phyloP scores from a whole-genome alignment of 176 grass and related monocot genomes.

The Eleusine indica region DNA sequence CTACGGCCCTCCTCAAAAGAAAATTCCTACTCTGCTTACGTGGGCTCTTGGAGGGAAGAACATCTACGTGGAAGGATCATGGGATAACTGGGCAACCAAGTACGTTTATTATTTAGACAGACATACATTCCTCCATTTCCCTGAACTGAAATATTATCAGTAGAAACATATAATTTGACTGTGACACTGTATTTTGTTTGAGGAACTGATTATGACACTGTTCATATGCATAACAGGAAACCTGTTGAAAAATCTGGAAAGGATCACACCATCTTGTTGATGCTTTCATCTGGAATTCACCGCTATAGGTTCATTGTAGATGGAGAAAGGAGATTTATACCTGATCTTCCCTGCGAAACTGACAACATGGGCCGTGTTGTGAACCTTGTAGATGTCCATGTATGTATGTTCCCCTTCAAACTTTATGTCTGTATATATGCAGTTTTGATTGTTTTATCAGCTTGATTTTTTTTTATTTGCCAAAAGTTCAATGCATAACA shows the following conservation, averaged over 20 bases:
- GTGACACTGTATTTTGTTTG: too few relatives aligned
- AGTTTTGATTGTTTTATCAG: too few relatives aligned
- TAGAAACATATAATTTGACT: too few relatives aligned
- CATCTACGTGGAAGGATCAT: conserved; percentile 85
- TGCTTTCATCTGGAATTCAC: conserved; percentile 80
- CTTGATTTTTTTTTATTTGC: too few relatives aligned
- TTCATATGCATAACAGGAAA: conserved; percentile 48
- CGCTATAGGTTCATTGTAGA: conserved; percentile 79
- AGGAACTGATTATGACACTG: not conserved
- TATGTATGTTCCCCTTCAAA: conserved; percentile 33
- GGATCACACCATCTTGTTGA: conserved; percentile 73
- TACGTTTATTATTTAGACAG: conserved; percentile 20
- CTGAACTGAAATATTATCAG: too few relatives aligned
- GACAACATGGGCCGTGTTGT: conserved; percentile 58
- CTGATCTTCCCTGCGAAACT: conserved; percentile 62
- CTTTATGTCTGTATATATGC: too few relatives aligned
- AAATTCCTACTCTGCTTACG: conserved; percentile 69
- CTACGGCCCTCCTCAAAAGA: conserved; percentile 64
- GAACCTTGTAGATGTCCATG: conserved; percentile 83
- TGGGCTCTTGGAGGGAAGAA: conserved; percentile 77
- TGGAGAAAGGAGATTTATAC: conserved; percentile 63
- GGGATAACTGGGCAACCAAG: conserved; percentile 86
- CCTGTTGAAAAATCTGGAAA: conserved; percentile 73
- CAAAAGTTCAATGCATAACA: too few relatives aligned
- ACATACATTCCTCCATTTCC: not conserved